Conservation (phyloP, 208 protist genomes). For the Naegleria fowleri region DNA sequence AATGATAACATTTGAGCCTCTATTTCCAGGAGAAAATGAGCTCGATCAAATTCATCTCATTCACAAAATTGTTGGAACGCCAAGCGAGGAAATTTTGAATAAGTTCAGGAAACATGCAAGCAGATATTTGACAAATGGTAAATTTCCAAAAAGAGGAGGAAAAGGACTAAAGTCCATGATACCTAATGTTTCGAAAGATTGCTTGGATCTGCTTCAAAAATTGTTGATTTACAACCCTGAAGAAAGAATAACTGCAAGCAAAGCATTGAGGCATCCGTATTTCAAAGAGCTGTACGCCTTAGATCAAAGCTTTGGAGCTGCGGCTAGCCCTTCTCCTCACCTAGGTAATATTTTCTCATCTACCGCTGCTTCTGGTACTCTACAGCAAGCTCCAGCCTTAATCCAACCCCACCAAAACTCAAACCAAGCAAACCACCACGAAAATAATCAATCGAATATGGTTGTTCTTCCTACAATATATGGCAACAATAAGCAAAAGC, state of each 20-base stretch:
- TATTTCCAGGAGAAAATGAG: slow-evolving; percentile 79
- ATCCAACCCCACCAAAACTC: background rate
- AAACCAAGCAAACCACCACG: background rate
- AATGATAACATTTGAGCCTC: slow-evolving; percentile 65
- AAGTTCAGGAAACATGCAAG: slow-evolving; percentile 55
- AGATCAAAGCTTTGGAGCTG: background rate
- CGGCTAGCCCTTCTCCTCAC: background rate
- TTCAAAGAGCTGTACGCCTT: slow-evolving; percentile 43
- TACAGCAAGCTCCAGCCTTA: background rate
- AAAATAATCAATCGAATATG: background rate
- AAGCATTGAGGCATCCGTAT: slow-evolving; percentile 54
- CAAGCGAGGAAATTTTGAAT: slow-evolving; percentile 58
- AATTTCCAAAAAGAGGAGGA: slow-evolving; percentile 23
- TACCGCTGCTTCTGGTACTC: background rate
- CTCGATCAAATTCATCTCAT: slow-evolving; percentile 76
- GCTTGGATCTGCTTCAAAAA: slow-evolving; percentile 77
- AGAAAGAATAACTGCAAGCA: slow-evolving; percentile 44
- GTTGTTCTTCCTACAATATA: background rate
- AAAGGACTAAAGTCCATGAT: slow-evolving; percentile 68
- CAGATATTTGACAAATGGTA: slow-evolving; percentile 43
- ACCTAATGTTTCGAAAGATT: slow-evolving; percentile 78
- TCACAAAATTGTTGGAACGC: slow-evolving; percentile 67
- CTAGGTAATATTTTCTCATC: background rate
- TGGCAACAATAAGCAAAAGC: background rate
- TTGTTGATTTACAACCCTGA: slow-evolving; percentile 63